Evolutionary conservation across 768 basidiomycete genomes (phyloP).

Genomic region (Boletus pseudo-olivaceus): DNA sequence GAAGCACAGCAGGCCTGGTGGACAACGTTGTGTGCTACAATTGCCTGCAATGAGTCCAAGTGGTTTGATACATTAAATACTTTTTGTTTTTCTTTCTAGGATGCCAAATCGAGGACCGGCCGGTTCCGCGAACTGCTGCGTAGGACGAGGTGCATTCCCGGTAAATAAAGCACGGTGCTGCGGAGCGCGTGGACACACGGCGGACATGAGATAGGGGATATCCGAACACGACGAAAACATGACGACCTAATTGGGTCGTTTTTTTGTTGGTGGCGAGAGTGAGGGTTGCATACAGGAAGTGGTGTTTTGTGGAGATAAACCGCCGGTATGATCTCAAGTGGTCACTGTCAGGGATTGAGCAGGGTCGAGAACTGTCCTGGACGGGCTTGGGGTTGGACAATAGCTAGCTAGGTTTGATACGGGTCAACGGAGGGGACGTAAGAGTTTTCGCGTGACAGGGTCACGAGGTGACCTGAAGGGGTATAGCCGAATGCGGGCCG

Average conservation of each 20-base stretch:
- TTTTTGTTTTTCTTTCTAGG: not conserved
- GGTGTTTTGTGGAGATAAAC: constrained; percentile 2
- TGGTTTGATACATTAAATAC: constrained; percentile 3
- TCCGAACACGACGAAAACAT: too few relatives aligned
- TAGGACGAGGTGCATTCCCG: not conserved
- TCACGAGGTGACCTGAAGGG: constrained; percentile 1
- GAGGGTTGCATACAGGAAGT: too few relatives aligned
- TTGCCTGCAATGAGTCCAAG: not conserved
- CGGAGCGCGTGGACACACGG: constrained; percentile 9
- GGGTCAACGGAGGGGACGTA: constrained; percentile 6
- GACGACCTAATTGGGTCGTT: too few relatives aligned
- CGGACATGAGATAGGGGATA: constrained; percentile 9
- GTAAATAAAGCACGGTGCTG: constrained; percentile 13
- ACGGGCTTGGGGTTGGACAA: too few relatives aligned
- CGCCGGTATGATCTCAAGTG: too few relatives aligned
- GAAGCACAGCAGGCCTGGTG: constrained; percentile 12
- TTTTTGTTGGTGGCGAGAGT: not conserved
- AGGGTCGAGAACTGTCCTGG: not conserved
- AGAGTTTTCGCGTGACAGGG: not conserved
- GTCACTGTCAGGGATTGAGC: not conserved
- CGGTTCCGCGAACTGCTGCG: constrained; percentile 23
- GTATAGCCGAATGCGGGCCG: not conserved
- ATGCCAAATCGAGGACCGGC: constrained; percentile 12
- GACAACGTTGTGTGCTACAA: not conserved
- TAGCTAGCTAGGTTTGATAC: not conserved